phyloP scores from a whole-genome alignment of 257 asterid genomes.

The Nicotiana sylvestris region DNA sequence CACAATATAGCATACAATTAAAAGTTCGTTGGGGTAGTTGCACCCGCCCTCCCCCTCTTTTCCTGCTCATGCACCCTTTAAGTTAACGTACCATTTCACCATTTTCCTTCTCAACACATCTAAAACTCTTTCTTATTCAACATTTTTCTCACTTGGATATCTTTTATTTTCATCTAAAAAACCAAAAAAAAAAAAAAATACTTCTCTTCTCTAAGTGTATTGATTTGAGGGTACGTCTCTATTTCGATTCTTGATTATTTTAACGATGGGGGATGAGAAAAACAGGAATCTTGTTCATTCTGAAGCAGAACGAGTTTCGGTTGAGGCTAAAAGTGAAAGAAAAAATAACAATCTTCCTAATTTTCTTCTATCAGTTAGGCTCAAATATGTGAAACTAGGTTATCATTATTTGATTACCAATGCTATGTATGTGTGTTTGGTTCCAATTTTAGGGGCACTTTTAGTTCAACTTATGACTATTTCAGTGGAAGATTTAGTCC shows the following conservation, averaged over 20 bases:
- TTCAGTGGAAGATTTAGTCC: constrained; percentile 12
- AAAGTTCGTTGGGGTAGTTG: constrained; percentile 23
- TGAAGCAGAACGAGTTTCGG: background rate
- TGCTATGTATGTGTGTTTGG: constrained; percentile 26
- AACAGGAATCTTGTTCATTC: background rate
- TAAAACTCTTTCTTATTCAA: background rate
- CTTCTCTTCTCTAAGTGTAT: background rate
- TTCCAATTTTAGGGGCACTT: constrained; percentile 20
- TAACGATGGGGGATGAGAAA: constrained; percentile 17
- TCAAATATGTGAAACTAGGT: constrained; percentile 43
- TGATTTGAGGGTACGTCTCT: background rate
- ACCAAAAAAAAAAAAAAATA: background rate
- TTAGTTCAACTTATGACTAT: constrained; percentile 21
- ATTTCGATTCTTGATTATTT: background rate
- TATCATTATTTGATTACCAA: constrained; percentile 28
- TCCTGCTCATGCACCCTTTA: background rate
- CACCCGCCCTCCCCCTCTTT: constrained; percentile 7
- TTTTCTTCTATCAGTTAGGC: constrained; percentile 34
- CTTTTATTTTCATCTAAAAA: background rate
- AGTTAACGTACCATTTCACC: background rate
- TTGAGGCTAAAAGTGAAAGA: background rate
- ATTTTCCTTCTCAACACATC: background rate
- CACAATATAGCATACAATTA: background rate
- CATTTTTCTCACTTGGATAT: background rate
- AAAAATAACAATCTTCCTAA: constrained; percentile 23